Base-by-base conservation (phyloP, 1,284 basidiomycete species). In the Omphalotus olearius region DNA sequence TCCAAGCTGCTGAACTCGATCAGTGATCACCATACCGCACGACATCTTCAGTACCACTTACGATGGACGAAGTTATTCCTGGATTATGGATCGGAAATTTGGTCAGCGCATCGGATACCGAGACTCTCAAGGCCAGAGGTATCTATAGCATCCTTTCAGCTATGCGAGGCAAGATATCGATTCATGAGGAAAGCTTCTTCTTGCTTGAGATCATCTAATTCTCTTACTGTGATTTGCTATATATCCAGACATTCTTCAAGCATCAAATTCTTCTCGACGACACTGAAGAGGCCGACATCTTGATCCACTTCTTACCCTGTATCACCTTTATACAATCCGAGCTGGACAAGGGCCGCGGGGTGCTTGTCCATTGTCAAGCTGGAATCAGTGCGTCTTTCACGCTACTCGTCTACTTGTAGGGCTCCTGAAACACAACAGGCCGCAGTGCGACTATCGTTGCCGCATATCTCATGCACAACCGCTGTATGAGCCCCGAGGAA, bases 321-420 rank as follows among this genome's bases (percentile, higher is more conserved):
- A 88, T 92, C 47, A 80, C 85, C 0, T 92, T 92, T 70, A 91
- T 95, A 50, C 75, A 87, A 56, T 76, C 79, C 11, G 87, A 91
- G 57, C 69, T 93, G 2, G 77, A 84, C 60, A 88, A 85, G 60
- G 81, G 79, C 0, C 75, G 83, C 25, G 85, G 86, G 1, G 86
- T 95, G 0, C 72, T 94, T 14, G 88, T 94, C 0, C 92, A 95
- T 66, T 94, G 92, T 64, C 83, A 89, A 52, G 91, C 90, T 20
- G 91, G 91, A 20, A 78, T 92, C 69, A 92, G 90, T 91, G 66
- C 64, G 86, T 80, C 41, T 17, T 33, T 37, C 4, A 35, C 30
- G 41, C 25, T 39, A 17, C 42, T n/a, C 39, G 23, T 47, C n/a
- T 25, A 10, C 30, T 36, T 18, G 33, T 20, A 37, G 39, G 25